These are phyloP conservation scores for Cystobasidium slooffiae DNA, from an alignment of 1,284 basidiomycete species.

Conservation along the genomic window DNA sequence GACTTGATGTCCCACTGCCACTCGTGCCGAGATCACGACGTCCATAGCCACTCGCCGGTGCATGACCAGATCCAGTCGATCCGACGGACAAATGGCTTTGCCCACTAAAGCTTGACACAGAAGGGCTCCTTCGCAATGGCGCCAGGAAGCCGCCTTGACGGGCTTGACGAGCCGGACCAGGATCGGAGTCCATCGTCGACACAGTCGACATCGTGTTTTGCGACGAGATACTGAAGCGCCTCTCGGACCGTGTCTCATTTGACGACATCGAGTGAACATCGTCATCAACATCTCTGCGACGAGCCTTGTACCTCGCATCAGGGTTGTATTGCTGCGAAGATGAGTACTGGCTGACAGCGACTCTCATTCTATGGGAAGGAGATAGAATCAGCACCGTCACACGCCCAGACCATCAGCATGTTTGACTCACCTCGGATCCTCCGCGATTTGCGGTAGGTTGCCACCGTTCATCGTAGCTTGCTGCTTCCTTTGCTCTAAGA, in stretches of 20 bases:
- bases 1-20: conserved; percentile 21
- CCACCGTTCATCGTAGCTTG: conserved; percentile 23
- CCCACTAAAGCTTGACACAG: conserved; percentile 35
- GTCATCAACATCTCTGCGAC: conserved; percentile 51
- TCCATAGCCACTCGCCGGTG: conserved; percentile 71
- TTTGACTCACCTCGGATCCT: conserved; percentile 46
- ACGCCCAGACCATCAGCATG: not conserved
- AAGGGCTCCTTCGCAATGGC: conserved; percentile 30
- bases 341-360: conserved; percentile 23
- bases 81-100: conserved; percentile 42
- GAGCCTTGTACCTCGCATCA: conserved; percentile 48
- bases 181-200: conserved; percentile 42
- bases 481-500: conserved; percentile 31
- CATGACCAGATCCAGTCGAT: conserved; percentile 60
- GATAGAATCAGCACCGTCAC: not conserved
- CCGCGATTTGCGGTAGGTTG: conserved; percentile 52
- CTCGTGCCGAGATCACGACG: conserved; percentile 62
- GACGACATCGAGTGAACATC: conserved; percentile 53
- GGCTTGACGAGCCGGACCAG: conserved; percentile 23
- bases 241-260: conserved; percentile 49
- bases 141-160: conserved; percentile 24
- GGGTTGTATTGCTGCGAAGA: conserved; percentile 16
- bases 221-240: conserved; percentile 42
- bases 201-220: conserved; percentile 33
- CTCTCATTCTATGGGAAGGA: not conserved